Evolutionary conservation across 2,329 filamentous ascomycete species (phyloP), one percentile per base, ranked within the genome.

Genomic region (Trichothecium sympodiale): DNA sequence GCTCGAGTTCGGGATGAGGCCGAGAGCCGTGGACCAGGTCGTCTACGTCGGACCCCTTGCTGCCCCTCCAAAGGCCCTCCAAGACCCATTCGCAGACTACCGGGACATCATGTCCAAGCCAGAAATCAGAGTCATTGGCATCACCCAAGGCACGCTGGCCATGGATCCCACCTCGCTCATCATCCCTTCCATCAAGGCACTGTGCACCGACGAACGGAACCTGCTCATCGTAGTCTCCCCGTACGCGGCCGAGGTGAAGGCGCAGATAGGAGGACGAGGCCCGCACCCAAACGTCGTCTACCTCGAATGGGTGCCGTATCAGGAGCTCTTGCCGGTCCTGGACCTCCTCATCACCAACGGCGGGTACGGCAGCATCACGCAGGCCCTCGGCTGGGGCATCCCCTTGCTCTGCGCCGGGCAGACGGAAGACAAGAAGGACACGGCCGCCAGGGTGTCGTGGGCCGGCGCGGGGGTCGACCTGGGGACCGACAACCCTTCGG

Each of bases 81-180:
- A 39, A 3, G 33, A 34, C 7, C 41, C 46, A 4, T 38, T 60
- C 3, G 56, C 58, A 1, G 30, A 35, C 3, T 57, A 55, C 47
- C 60, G 58, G 57, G 38, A 48, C 13, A 43, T 58, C 0, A 34
- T 49, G 5, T 38, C 40, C 0, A 48, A 57, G 8, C 40, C 37
- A 2, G 20, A 10, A 10, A 25, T 10, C 20, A 43, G 43, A 4
- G 49, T 61, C 8, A 42, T 61, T 4, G 57, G 53, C 15, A 52
- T 61, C 15, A 61, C 58, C 1, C 58, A 61, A 33, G 58, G 58
- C 4, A 61, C 58, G 1, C 37, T 60, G 15, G 54, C 55, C 26
- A 56, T 54, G 49, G 46, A 61, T 15, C 56, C 56, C 3, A 50
- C 47, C 0, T 56, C 52, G 0, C 46, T 61, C 30, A 58, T 61